These are phyloP conservation scores for Coccomyxa subellipsoidea DNA, from an alignment of 163 green algal genomes.

Conservation along the genomic window DNA sequence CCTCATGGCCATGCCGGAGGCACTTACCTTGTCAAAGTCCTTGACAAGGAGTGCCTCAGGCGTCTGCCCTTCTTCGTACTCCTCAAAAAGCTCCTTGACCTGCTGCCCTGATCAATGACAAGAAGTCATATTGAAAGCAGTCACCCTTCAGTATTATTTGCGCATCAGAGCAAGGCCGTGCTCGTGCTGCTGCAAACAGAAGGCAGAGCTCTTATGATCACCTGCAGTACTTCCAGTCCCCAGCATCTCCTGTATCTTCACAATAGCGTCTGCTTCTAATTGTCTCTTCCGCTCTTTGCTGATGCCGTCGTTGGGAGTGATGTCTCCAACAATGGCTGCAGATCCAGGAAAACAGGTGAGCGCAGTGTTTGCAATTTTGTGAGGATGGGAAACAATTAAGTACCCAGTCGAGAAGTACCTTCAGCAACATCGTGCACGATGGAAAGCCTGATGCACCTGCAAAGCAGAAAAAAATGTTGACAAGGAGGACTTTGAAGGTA, in stretches of 20 bases:
- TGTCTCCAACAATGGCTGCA: constrained; percentile 84
- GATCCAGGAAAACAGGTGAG: neutral
- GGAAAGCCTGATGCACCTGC: constrained; percentile 74
- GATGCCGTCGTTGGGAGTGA: constrained; percentile 80
- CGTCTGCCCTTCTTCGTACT: constrained; percentile 79
- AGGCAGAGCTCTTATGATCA: neutral
- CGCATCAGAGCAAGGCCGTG: too few species aligned
- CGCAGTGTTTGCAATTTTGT: neutral
- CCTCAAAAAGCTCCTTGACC: constrained; percentile 72
- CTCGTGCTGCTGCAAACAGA: too few species aligned
- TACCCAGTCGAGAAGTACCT: constrained; percentile 17
- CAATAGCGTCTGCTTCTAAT: constrained; percentile 65
- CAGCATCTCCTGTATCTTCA: constrained; percentile 70
- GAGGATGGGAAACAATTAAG: neutral
- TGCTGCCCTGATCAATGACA: constrained; percentile 43
- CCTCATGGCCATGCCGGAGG: neutral
- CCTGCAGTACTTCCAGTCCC: constrained; percentile 27
- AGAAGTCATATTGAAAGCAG: too few species aligned
- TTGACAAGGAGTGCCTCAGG: constrained; percentile 83
- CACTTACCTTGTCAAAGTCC: constrained; percentile 85
- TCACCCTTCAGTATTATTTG: too few species aligned
- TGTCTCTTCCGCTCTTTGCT: constrained; percentile 73
- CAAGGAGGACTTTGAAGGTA: too few species aligned
- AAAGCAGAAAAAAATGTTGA: neutral
- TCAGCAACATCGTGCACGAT: constrained; percentile 91